Percentiles rank a stretch among this genome's conserved stretches.
These are phyloP conservation scores for Alternaria atra DNA, from an alignment of 2,329 filamentous ascomycete genomes.

Conservation along the genomic window DNA sequence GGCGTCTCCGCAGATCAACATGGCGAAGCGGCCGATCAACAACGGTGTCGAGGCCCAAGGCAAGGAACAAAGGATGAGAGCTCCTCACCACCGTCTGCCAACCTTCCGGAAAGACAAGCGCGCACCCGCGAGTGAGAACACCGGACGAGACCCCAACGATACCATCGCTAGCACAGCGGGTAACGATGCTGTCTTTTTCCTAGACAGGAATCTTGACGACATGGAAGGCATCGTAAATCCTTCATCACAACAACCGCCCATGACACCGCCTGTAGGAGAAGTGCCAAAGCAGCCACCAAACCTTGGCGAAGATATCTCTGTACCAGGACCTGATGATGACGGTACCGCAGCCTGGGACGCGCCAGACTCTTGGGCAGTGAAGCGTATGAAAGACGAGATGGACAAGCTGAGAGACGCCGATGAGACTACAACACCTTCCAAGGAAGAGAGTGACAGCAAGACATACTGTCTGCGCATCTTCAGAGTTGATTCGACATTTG, in stretches of 20 bases:
- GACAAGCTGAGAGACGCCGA: slow-evolving; percentile 69
- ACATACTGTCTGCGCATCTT: slow-evolving; percentile 96
- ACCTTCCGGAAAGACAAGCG: slow-evolving; percentile 61
- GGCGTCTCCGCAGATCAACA: slow-evolving; percentile 35
- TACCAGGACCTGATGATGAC: slow-evolving; percentile 48
- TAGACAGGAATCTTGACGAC: slow-evolving; percentile 87
- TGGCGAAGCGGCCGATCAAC: slow-evolving; percentile 35
- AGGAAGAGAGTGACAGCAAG: slow-evolving; percentile 75
- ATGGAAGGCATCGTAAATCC: slow-evolving; percentile 88
- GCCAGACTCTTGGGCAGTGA: slow-evolving; percentile 96
- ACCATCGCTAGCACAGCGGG: slow-evolving; percentile 54
- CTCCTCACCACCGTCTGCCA: slow-evolving; percentile 52
- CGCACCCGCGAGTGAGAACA: slow-evolving; percentile 31
- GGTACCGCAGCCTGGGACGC: slow-evolving; percentile 79
- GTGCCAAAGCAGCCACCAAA: slow-evolving; percentile 61
- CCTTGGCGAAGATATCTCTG: slow-evolving; percentile 49
- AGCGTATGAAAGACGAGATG: slow-evolving; percentile 72
- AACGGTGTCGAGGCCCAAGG: slow-evolving; percentile 26
- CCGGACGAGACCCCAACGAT: slow-evolving; percentile 57
- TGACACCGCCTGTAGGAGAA: slow-evolving; percentile 70
- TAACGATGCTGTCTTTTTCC: slow-evolving; percentile 71
- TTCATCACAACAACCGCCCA: slow-evolving; percentile 64
- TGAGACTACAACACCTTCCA: slow-evolving; percentile 71
- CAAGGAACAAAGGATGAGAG: slow-evolving; percentile 38
- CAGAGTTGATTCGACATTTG: slow-evolving; percentile 91